Base-by-base conservation (phyloP, 176 grass and related monocot species). In the Luzula sylvatica region DNA sequence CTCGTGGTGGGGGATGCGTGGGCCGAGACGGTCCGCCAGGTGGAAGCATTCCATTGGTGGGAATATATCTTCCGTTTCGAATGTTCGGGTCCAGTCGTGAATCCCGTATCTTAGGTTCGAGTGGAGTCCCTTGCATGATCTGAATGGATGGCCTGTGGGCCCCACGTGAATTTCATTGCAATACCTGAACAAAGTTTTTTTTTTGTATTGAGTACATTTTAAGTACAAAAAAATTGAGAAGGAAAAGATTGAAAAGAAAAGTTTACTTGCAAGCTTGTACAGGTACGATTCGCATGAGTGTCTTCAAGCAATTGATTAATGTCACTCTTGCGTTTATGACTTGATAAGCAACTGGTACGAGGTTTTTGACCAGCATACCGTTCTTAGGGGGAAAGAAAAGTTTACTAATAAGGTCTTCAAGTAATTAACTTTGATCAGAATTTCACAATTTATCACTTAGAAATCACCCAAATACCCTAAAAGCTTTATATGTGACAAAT, bases 191-290 rank as follows among this genome's bases (percentile, higher is more conserved):
- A n/a, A n/a, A n/a, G n/a, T n/a, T n/a, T n/a, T n/a, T n/a, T n/a
- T n/a, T n/a, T n/a, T n/a, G n/a, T n/a, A n/a, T n/a, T n/a, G 9
- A 35, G 30, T 35, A 35, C 30, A 35, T n/a, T n/a, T n/a, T n/a
- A n/a, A n/a, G n/a, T n/a, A n/a, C n/a, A n/a, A n/a, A n/a, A n/a
- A n/a, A n/a, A n/a, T n/a, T n/a, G n/a, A n/a, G n/a, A n/a, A n/a
- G 27, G n/a, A n/a, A n/a, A n/a, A n/a, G n/a, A n/a, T n/a, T n/a
- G n/a, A n/a, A 52, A 44, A 11, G 70, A 15, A 26, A 66, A 49
- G 63, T 47, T 86, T 86, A 96, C 92, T 81, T 96, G 92, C 92
- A 96, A 29, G 77, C 81, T 70, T 71, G 76, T 56, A 89, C 78
- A 52, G 92, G 81, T 35, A 90, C 69, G 29, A 65, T 81, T 85